Base-by-base conservation (phyloP, 768 basidiomycete genomes). In the Suillus subalutaceus region DNA sequence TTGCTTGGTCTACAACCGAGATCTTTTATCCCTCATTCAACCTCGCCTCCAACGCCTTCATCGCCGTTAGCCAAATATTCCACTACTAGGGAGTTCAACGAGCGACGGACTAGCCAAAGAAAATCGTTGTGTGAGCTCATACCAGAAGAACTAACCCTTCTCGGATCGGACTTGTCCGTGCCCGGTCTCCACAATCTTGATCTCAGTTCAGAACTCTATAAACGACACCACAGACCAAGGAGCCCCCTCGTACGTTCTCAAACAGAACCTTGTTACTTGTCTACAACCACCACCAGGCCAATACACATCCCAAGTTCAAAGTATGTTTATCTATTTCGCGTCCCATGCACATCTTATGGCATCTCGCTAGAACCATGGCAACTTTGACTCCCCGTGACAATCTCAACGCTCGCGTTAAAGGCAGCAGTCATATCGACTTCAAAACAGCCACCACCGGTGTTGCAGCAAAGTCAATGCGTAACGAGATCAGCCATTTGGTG, bases 381-480 rank as follows among this genome's bases (percentile, higher is more conserved):
- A 86, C 70, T 48, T 78, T 83, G 30, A 82, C 88, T 77, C 90
- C 89, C 63, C 85, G 87, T 70, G 90, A 92, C 69, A 85, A 90
- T 65, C 82, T 90, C 86, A 87, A 84, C 70, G 84, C 88, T 74
- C 89, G 91, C 68, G 86, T 85, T 63, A 88, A 92, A 66, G 92
- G 92, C 70, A 87, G 88, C 63, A 88, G 86, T 71, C 91, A 93
- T 78, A 90, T 93, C 82, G 92, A 98, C 81, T 97, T 97, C 88
- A 96, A 96, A 85, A 96, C 94, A n/a, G 97, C 97, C 69, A 96
- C 88, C 62, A 96, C 94, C 63, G 94, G 94, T 70, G 90, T 96
- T 70, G 91, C 93, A 35, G 92, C 93, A 71, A 98, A 97, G 83
- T 85, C 95, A 64, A 98, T 98, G 97, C 90, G 95, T 83, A 97